Percentiles rank a stretch among this genome's conserved stretches.
Evolutionary conservation across 768 basidiomycete species (phyloP).

Genomic region (Boletellus sp.): DNA sequence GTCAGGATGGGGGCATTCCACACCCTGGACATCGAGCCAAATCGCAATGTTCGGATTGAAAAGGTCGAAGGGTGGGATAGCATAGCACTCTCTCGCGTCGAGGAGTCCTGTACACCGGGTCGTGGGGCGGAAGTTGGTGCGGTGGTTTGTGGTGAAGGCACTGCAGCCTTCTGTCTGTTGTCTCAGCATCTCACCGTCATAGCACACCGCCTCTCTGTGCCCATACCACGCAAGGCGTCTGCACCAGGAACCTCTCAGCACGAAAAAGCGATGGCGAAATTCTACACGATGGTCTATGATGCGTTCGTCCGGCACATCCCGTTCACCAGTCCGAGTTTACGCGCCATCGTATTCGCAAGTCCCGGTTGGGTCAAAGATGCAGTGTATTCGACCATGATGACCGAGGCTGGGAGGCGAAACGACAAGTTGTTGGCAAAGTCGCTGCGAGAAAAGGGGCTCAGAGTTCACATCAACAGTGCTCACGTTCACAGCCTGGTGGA

Average conservation of each 20-base stretch:
- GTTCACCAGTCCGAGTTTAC: slow-evolving; percentile 63
- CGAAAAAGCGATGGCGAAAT: slow-evolving; percentile 85
- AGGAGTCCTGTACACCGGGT: slow-evolving; percentile 90
- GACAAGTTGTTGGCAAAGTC: slow-evolving; percentile 82
- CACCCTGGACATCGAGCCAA: slow-evolving; percentile 89
- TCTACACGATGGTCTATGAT: slow-evolving; percentile 81
- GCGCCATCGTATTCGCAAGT: slow-evolving; percentile 92
- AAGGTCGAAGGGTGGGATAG: slow-evolving; percentile 92
- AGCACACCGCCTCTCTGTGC: slow-evolving; percentile 81
- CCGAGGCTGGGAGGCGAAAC: slow-evolving; percentile 72
- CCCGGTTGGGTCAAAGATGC: slow-evolving; percentile 95
- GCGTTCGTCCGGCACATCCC: slow-evolving; percentile 90
- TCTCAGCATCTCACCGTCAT: slow-evolving; percentile 97
- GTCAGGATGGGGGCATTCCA: slow-evolving; percentile 93
- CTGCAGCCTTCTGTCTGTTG: slow-evolving; percentile 88
- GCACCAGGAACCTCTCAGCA: slow-evolving; percentile 77
- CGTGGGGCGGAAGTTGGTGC: slow-evolving; percentile 95
- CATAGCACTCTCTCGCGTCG: slow-evolving; percentile 72
- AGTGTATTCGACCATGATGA: slow-evolving; percentile 78
- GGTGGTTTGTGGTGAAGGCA: slow-evolving; percentile 93
- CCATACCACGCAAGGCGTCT: slow-evolving; percentile 89
- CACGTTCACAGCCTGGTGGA: slow-evolving; percentile 97
- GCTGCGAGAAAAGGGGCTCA: slow-evolving; percentile 78
- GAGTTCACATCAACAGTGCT: slow-evolving; percentile 86
- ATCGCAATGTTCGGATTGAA: slow-evolving; percentile 86